Conservation (phyloP, 192 early-diverging fungal species). For the Rhizoclosmatium globosum region DNA sequence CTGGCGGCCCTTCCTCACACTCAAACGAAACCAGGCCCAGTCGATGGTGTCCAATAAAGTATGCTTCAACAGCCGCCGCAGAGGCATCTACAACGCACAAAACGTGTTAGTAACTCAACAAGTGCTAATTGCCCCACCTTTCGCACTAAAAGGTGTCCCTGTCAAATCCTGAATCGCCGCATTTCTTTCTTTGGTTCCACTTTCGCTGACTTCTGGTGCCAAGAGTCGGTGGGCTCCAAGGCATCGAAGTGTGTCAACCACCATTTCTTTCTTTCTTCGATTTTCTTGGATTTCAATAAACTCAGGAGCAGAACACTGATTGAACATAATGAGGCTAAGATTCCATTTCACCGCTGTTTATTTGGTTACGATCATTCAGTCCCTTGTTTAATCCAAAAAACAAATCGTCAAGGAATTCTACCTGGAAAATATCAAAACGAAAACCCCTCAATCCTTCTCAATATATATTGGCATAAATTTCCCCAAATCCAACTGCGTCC, state of each 20-base stretch:
- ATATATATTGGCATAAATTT: slow-evolving; percentile 25
- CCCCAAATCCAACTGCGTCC: slow-evolving; percentile 40
- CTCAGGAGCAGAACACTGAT: no score
- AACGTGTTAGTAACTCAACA: no score
- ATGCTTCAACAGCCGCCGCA: background rate
- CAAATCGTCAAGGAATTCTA: no score
- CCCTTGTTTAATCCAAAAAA: no score
- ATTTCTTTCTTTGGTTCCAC: background rate
- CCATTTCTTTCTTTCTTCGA: background rate
- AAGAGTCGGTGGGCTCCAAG: slow-evolving; percentile 12
- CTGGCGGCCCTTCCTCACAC: background rate
- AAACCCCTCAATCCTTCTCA: background rate
- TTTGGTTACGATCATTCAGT: no score
- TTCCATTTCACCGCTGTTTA: no score
- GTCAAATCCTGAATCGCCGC: background rate
- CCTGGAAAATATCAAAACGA: no score
- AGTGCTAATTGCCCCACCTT: background rate
- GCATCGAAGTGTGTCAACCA: slow-evolving; percentile 11
- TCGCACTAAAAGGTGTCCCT: background rate
- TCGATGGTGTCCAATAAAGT: background rate
- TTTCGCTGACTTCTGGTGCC: background rate
- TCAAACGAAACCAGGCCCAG: background rate
- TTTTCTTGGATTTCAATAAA: background rate
- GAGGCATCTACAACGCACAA: background rate
- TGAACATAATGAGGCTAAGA: no score